Conservation (phyloP, 331 rosid species). For the Quercus lobata region DNA sequence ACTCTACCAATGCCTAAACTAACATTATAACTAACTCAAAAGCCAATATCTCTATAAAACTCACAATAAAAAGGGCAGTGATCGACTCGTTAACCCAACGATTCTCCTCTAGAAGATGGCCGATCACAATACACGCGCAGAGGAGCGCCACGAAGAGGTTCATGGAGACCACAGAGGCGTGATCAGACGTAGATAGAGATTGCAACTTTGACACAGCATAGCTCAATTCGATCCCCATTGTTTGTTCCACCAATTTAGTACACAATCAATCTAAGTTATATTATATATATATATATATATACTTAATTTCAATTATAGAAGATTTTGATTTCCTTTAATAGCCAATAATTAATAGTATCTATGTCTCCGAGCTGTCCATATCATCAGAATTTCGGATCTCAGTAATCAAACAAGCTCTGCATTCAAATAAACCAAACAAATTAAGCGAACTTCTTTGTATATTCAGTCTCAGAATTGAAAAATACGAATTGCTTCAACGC, state of each 20-base stretch:
- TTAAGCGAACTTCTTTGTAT: neutral
- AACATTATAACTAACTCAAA: neutral
- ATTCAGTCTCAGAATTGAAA: neutral
- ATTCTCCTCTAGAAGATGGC: slow-evolving; percentile 96
- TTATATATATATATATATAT: no score
- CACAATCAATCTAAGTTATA: neutral
- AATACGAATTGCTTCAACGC: neutral
- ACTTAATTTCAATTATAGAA: neutral
- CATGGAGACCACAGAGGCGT: slow-evolving; percentile 82
- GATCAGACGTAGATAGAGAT: slow-evolving; percentile 64
- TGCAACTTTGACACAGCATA: slow-evolving; percentile 37
- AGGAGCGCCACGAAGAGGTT: slow-evolving; percentile 88
- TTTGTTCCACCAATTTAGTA: slow-evolving; percentile 17
- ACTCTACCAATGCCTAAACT: neutral
- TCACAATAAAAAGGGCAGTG: slow-evolving; percentile 90
- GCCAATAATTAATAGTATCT: slow-evolving; percentile 23
- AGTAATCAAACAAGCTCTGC: slow-evolving; percentile 37
- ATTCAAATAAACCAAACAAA: slow-evolving; percentile 7
- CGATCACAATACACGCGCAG: slow-evolving; percentile 92
- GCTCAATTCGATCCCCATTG: slow-evolving; percentile 52
- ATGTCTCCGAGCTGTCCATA: slow-evolving; percentile 67
- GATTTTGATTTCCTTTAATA: slow-evolving; percentile 8
- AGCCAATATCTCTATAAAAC: slow-evolving; percentile 15
- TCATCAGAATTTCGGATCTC: slow-evolving; percentile 15
- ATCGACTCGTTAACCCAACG: slow-evolving; percentile 94